Evolutionary conservation across 2,329 filamentous ascomycete species (phyloP), one percentile per base, ranked within the genome.

Genomic region (Nothomitra cinnamomea): DNA sequence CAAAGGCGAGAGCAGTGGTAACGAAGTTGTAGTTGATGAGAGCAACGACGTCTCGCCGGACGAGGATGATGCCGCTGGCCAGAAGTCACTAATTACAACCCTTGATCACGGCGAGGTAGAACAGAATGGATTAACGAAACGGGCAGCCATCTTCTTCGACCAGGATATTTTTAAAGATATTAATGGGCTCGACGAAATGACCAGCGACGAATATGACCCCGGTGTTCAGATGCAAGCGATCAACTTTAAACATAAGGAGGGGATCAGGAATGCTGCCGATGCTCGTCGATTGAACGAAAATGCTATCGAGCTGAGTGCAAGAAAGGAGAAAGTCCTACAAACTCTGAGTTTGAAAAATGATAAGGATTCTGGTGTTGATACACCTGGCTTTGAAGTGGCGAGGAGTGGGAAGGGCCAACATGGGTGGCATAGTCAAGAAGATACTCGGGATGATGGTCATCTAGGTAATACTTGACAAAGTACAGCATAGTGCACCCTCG

Each of bases 91-190:
- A 3, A 67, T 84, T 48, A 82, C 78, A 1, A 80, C 84, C 56
- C 71, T 89, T 24, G 74, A 81, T 58, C 70, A 70, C 53, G 69
- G 72, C 6, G 68, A 68, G 3, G 69, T 70, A 38, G 71, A 73
- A 12, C 66, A 69, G 6, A 72, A 71, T 25, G 81, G 78, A 10
- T 72, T 96, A n/a, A 94, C 88, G 2, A 89, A 82, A 65, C 79
- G 87, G 58, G 92, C 92, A 7, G 78, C 83, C 8, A 77, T 83
- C 56, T 98, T 98, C 70, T 98, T 98, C 66, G 84, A 85, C 61
- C 90, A 95, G 64, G 89, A 95, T 59, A 83, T 98, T 41, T 98
- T 98, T 72, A 82, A 89, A 60, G 86, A 81, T 40, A 80, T 96
- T 53, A 79, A 80, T 21, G 85, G 79, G 0, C 66, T 83, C 19